Conservation (phyloP, 2,329 filamentous ascomycete species). For the Cryphonectria radicalis region DNA sequence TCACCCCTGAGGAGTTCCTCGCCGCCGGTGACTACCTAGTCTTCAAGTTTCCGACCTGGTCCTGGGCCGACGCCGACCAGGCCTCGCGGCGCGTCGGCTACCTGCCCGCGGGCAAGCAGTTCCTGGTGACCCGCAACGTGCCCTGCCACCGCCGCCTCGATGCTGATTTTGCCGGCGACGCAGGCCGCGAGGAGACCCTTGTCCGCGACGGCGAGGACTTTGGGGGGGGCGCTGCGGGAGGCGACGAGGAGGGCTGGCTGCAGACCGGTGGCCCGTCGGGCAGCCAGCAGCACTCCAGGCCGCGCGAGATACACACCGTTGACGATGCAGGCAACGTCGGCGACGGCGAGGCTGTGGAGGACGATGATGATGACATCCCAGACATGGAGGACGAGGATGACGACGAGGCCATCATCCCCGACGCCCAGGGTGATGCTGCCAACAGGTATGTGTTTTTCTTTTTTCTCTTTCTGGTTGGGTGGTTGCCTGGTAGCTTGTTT, state of each 20-base stretch:
- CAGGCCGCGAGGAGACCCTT: slow-evolving; percentile 82
- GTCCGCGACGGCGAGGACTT: slow-evolving; percentile 78
- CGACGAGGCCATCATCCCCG: slow-evolving; percentile 93
- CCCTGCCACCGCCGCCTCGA: slow-evolving; percentile 91
- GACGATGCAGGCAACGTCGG: slow-evolving; percentile 88
- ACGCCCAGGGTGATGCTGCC: slow-evolving; percentile 57
- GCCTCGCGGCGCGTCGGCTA: slow-evolving; percentile 77
- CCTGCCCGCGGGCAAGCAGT: slow-evolving; percentile 90
- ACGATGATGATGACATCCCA: slow-evolving; percentile 81
- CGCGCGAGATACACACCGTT: slow-evolving; percentile 81
- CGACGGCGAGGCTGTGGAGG: slow-evolving; percentile 68
- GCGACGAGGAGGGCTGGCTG: slow-evolving; percentile 88
- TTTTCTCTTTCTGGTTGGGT: background rate
- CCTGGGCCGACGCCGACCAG: slow-evolving; percentile 89
- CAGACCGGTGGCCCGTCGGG: slow-evolving; percentile 80
- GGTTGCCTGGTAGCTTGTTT: background rate
- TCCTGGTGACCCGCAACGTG: slow-evolving; percentile 90
- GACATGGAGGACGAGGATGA: slow-evolving; percentile 99
- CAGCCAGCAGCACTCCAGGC: slow-evolving; percentile 76
- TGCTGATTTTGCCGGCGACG: slow-evolving; percentile 89
- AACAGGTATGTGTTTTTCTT: slow-evolving; percentile 47
- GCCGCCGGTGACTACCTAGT: slow-evolving; percentile 96
- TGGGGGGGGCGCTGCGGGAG: slow-evolving; percentile 47
- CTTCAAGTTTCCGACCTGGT: slow-evolving; percentile 99
- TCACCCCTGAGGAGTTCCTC: slow-evolving; percentile 96